Evolutionary conservation across 1,139 yeast species (phyloP).

Genomic region (Scheffersomyces cryptocercus): DNA sequence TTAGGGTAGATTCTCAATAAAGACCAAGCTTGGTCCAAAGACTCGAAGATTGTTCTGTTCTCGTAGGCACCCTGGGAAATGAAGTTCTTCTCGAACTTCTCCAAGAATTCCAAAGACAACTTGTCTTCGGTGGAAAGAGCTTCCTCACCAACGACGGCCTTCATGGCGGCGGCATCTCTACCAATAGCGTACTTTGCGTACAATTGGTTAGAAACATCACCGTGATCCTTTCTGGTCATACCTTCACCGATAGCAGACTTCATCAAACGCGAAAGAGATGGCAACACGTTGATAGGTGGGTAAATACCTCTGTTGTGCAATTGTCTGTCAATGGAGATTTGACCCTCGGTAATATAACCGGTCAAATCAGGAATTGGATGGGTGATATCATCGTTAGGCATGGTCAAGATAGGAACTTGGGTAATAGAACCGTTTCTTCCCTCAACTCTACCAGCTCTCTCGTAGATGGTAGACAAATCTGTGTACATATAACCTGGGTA

Average conservation of each 20-base stretch:
- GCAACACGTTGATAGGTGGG: conserved; percentile 98
- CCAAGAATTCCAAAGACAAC: conserved; percentile 93
- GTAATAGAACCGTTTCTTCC: conserved; percentile 99
- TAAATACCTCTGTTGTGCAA: conserved; percentile 93
- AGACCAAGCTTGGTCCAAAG: conserved; percentile 98
- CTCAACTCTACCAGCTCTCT: conserved; percentile 99
- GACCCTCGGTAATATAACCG: conserved; percentile 99
- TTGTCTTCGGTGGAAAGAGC: conserved; percentile 97
- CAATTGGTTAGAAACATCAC: conserved; percentile 97
- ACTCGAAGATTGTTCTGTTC: conserved; percentile 89
- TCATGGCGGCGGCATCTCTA: conserved; percentile 99
- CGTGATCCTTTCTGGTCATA: conserved; percentile 99
- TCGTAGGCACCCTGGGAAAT: conserved; percentile 96
- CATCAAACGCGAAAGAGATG: conserved; percentile 97
- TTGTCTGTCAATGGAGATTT: conserved; percentile 96
- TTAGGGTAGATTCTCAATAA: conserved; percentile 97
- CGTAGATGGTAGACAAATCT: conserved; percentile 97
- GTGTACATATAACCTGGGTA: conserved; percentile 99
- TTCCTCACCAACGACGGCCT: conserved; percentile 99
- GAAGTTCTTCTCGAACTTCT: conserved; percentile 94
- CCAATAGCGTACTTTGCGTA: conserved; percentile 99
- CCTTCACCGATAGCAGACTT: conserved; percentile 99
- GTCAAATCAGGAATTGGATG: conserved; percentile 99
- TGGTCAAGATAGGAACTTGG: conserved; percentile 96
- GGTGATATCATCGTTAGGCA: conserved; percentile 99